Conservation (phyloP, 1,284 basidiomycete genomes). For the Bondarzewia mesenterica region DNA sequence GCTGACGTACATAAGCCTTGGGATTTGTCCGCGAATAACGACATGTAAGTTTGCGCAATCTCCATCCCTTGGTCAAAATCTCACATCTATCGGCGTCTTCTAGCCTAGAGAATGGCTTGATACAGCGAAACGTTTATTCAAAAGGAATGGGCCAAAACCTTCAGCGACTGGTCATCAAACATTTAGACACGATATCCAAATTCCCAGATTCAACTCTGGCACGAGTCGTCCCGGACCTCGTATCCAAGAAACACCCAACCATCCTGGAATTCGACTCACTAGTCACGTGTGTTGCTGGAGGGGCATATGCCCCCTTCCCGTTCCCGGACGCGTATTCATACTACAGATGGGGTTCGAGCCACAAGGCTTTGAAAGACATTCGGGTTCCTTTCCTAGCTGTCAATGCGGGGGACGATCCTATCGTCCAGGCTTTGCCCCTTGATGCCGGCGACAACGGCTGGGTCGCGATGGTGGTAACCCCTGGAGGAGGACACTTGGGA, state of each 20-base stretch:
- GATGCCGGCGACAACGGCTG: slow-evolving; percentile 52
- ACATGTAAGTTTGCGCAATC: slow-evolving; percentile 31
- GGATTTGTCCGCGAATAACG: slow-evolving; percentile 58
- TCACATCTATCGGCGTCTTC: slow-evolving; percentile 7
- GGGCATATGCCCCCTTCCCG: slow-evolving; percentile 74
- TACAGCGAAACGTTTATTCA: slow-evolving; percentile 73
- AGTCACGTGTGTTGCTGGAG: slow-evolving; percentile 73
- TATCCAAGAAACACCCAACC: slow-evolving; percentile 41
- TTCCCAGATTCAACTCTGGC: slow-evolving; percentile 46
- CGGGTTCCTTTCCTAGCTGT: slow-evolving; percentile 74
- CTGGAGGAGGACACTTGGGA: slow-evolving; percentile 86
- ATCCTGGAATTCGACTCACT: slow-evolving; percentile 55
- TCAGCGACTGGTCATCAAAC: slow-evolving; percentile 54
- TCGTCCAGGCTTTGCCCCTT: slow-evolving; percentile 59
- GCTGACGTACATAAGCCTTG: slow-evolving; percentile 50
- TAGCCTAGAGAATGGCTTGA: slow-evolving; percentile 57
- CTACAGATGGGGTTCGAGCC: slow-evolving; percentile 65
- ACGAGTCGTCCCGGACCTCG: slow-evolving; percentile 30
- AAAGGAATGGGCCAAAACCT: slow-evolving; percentile 80
- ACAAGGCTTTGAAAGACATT: slow-evolving; percentile 48
- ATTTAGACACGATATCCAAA: slow-evolving; percentile 41
- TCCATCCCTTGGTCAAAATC: neutral
- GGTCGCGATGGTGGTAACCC: slow-evolving; percentile 69
- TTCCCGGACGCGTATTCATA: slow-evolving; percentile 75
- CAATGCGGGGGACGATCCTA: slow-evolving; percentile 89